phyloP scores from a whole-genome alignment of 2,329 filamentous ascomycete genomes.

The Rutstroemia sp. region DNA sequence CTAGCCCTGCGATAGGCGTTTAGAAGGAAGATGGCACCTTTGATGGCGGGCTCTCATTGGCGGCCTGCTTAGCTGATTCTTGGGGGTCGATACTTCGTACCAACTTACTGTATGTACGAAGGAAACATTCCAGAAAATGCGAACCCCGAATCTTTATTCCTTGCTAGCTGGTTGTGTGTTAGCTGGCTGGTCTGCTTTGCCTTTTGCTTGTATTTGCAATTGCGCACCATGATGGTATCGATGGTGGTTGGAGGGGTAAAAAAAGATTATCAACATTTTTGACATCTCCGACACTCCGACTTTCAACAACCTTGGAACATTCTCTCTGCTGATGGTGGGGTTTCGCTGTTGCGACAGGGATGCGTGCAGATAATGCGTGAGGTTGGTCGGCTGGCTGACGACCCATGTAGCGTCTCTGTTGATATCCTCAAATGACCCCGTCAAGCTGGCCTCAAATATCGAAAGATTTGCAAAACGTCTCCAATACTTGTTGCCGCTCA shows the following conservation, averaged over 20 bases:
- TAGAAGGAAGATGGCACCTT: background rate
- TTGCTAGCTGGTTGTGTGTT: no score
- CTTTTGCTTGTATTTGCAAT: no score
- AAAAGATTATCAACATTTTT: no score
- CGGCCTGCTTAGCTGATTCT: background rate
- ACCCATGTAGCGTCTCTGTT: background rate
- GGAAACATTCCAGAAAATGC: no score
- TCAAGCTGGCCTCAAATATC: no score
- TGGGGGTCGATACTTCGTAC: background rate
- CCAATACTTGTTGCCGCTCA: no score
- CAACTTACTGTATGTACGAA: background rate
- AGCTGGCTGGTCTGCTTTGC: no score
- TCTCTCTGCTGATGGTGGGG: background rate
- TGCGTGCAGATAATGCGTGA: background rate
- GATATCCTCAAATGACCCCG: background rate
- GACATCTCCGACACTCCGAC: no score
- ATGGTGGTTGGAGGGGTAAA: no score
- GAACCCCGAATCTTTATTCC: no score
- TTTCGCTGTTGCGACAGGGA: background rate
- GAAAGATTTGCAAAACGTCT: no score
- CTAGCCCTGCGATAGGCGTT: background rate
- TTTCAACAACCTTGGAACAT: background rate
- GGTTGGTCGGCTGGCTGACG: background rate
- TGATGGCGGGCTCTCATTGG: background rate
- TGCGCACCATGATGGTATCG: no score